Evolutionary conservation across 192 early-diverging fungal genomes (phyloP).

Genomic region (Backusella psychrophila): DNA sequence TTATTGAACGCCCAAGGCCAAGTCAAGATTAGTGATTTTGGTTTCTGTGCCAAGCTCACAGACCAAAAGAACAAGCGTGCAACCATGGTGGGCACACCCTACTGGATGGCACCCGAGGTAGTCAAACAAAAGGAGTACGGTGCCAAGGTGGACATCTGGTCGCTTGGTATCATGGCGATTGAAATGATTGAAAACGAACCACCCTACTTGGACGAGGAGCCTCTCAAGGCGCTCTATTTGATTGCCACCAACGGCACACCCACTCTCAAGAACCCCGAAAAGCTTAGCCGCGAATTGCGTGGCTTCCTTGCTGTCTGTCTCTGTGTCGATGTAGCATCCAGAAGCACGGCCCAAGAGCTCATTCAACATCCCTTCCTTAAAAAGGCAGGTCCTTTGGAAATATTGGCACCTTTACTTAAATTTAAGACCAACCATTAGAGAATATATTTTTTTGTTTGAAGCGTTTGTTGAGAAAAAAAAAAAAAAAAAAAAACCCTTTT

Average conservation of each 20-base stretch:
- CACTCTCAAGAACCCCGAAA: conserved; percentile 83
- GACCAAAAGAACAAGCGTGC: conserved; percentile 83
- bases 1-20: conserved; percentile 75
- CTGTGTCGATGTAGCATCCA: conserved; percentile 84
- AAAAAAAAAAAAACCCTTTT: neutral
- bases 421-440: conserved; percentile 44
- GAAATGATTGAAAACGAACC: conserved; percentile 98
- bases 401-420: conserved; percentile 66
- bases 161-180: conserved; percentile 94
- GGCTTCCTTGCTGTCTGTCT: conserved; percentile 86
- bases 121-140: conserved; percentile 81
- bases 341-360: conserved; percentile 77
- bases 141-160: conserved; percentile 87
- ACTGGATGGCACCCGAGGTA: conserved; percentile 88
- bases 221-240: conserved; percentile 91
- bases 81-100: conserved; percentile 88
- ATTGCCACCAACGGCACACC: conserved; percentile 98
- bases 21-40: conserved; percentile 94
- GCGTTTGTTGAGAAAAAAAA: neutral
- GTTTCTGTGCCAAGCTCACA: conserved; percentile 90
- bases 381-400: conserved; percentile 57
- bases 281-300: conserved; percentile 73
- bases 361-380: conserved; percentile 79
- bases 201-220: conserved; percentile 93
- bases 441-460: neutral